These are phyloP conservation scores for Byssochlamys sp. DNA, from an alignment of 2,329 filamentous ascomycete genomes.

Conservation along the genomic window DNA sequence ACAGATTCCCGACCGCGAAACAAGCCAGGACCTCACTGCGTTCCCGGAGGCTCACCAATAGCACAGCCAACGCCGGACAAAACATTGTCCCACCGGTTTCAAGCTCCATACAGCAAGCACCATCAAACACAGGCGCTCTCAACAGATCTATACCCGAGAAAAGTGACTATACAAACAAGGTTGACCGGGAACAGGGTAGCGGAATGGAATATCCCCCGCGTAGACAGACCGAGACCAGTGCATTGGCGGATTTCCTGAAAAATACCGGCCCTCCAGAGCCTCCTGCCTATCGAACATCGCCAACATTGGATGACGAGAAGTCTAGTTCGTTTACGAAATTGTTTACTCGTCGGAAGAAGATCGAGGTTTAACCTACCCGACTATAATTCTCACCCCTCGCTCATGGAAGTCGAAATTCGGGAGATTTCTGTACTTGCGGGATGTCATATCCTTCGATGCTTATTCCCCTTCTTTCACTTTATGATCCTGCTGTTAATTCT, in stretches of 20 bases:
- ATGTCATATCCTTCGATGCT: not conserved
- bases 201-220: constrained; percentile 14
- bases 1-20: constrained; percentile 20
- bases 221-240: constrained; percentile 45
- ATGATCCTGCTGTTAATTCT: not conserved
- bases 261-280: constrained; percentile 55
- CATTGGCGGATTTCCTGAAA: constrained; percentile 63
- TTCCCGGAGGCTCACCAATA: constrained; percentile 9
- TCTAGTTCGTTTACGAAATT: constrained; percentile 14
- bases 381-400: not conserved
- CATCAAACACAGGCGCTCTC: constrained; percentile 16
- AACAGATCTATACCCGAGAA: constrained; percentile 19
- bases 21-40: constrained; percentile 25
- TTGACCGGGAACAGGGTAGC: constrained; percentile 26
- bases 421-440: not conserved
- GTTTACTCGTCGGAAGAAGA: constrained; percentile 19
- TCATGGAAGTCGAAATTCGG: not conserved
- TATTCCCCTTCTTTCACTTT: not conserved
- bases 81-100: constrained; percentile 1
- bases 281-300: constrained; percentile 7
- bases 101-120: not conserved
- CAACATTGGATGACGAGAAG: constrained; percentile 8
- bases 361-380: constrained; percentile 7
- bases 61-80: not conserved
- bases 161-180: constrained; percentile 30